These are phyloP conservation scores for Trichoderma sp. DNA, from an alignment of 2,329 filamentous ascomycete genomes.

Conservation along the genomic window DNA sequence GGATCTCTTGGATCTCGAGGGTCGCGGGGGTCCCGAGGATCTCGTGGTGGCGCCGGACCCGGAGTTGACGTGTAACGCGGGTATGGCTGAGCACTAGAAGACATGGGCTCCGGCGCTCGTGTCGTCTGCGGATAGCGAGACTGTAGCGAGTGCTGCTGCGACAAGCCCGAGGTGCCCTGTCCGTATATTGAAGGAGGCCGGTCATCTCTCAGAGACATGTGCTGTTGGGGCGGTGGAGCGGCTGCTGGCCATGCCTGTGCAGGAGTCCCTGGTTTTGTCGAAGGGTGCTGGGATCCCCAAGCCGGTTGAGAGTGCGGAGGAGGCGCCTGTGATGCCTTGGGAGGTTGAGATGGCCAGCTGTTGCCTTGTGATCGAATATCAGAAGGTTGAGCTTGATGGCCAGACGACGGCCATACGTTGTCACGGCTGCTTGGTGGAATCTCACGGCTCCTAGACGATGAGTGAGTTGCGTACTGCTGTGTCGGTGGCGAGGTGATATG, in stretches of 20 bases:
- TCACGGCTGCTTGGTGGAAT: conserved; percentile 34
- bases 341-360: conserved; percentile 32
- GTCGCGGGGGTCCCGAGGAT: conserved; percentile 33
- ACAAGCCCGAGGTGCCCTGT: conserved; percentile 25
- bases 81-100: conserved; percentile 40
- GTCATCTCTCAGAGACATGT: conserved; percentile 39
- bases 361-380: conserved; percentile 24
- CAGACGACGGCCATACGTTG: conserved; percentile 34
- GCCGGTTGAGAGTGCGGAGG: conserved; percentile 31
- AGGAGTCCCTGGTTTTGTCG: conserved; percentile 36
- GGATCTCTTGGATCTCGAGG: not conserved
- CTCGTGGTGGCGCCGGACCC: conserved; percentile 40
- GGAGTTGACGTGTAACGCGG: conserved; percentile 45
- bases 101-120: conserved; percentile 41
- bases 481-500: conserved; percentile 52
- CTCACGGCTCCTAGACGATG: conserved; percentile 29
- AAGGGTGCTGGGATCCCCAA: conserved; percentile 34
- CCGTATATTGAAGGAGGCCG: conserved; percentile 37
- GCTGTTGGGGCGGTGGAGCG: conserved; percentile 33
- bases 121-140: conserved; percentile 40
- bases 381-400: conserved; percentile 25
- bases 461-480: conserved; percentile 50
- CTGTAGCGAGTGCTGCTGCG: conserved; percentile 37
- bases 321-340: conserved; percentile 35
- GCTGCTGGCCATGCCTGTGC: conserved; percentile 34